Evolutionary conservation across 352 stramenopile genomes (phyloP).

Genomic region (Pythium aristosporum): DNA sequence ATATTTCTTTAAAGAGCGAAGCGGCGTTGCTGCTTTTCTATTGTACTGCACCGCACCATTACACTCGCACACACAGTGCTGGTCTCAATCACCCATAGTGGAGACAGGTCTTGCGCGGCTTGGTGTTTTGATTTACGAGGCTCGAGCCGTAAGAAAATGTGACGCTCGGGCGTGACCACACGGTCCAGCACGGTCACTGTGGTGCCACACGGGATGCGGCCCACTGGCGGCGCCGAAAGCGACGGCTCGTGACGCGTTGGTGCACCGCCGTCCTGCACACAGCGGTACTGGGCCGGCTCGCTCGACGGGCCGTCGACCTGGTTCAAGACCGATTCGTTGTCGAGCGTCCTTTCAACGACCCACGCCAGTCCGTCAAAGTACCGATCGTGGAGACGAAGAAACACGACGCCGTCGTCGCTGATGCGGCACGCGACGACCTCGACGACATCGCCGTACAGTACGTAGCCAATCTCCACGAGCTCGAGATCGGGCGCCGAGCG

Average conservation of each 20-base stretch:
- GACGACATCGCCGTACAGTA: constrained; percentile 74
- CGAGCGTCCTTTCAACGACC: constrained; percentile 72
- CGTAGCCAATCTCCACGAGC: constrained; percentile 67
- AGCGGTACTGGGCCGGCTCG: constrained; percentile 44
- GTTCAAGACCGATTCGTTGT: constrained; percentile 78
- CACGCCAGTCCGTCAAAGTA: constrained; percentile 74
- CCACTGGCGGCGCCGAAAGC: constrained; percentile 53
- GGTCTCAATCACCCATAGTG: constrained; percentile 73
- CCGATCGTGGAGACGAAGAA: constrained; percentile 52
- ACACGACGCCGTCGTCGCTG: constrained; percentile 51
- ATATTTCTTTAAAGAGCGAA: background rate
- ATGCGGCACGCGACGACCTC: constrained; percentile 59
- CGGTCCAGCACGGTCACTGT: constrained; percentile 56
- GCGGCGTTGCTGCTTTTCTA: background rate
- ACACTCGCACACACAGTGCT: constrained; percentile 77
- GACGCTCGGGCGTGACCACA: constrained; percentile 56
- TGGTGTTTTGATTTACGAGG: background rate
- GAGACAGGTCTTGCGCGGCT: background rate
- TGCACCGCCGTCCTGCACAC: constrained; percentile 67
- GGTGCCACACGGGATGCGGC: constrained; percentile 52
- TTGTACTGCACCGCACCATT: constrained; percentile 33
- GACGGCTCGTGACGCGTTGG: constrained; percentile 57
- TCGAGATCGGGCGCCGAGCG: constrained; percentile 45
- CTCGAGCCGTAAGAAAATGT: constrained; percentile 54
- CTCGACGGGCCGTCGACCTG: constrained; percentile 48